Conservation (phyloP, 805 yeast genomes). For the Kodamaea fukazawae region DNA sequence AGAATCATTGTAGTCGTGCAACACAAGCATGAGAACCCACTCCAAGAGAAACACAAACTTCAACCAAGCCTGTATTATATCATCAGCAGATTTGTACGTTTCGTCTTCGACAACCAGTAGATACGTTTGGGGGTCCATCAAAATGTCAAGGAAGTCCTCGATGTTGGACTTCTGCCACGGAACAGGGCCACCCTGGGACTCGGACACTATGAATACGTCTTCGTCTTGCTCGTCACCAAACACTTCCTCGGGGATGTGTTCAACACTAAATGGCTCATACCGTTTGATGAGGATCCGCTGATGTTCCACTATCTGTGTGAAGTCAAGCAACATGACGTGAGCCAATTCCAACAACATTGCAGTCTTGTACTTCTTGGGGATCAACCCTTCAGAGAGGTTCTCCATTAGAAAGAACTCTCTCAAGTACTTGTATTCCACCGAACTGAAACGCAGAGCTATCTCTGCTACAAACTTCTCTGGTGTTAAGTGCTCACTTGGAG, state of each 20-base stretch:
- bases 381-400: background rate
- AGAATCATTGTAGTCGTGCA: conserved; percentile 7
- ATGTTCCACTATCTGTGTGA: conserved; percentile 13
- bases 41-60: conserved; percentile 21
- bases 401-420: conserved; percentile 13
- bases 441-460: conserved; percentile 11
- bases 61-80: conserved; percentile 24
- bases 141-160: conserved; percentile 6
- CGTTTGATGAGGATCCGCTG: conserved; percentile 8
- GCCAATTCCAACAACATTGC: conserved; percentile 12
- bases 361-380: conserved; percentile 9
- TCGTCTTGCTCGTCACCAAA: background rate
- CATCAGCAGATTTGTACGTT: conserved; percentile 16
- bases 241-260: background rate
- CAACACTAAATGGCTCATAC: background rate
- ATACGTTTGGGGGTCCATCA: conserved; percentile 15
- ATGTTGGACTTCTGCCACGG: conserved; percentile 12
- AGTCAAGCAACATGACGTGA: conserved; percentile 12
- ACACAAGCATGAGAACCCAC: conserved; percentile 20
- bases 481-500: conserved; percentile 9
- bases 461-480: conserved; percentile 13
- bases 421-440: conserved; percentile 12
- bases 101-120: conserved; percentile 20
- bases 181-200: background rate
- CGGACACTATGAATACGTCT: too few relatives aligned